Evolutionary conservation across 2,329 filamentous ascomycete genomes (phyloP).

Genomic region (Pseudogymnoascus sp.): DNA sequence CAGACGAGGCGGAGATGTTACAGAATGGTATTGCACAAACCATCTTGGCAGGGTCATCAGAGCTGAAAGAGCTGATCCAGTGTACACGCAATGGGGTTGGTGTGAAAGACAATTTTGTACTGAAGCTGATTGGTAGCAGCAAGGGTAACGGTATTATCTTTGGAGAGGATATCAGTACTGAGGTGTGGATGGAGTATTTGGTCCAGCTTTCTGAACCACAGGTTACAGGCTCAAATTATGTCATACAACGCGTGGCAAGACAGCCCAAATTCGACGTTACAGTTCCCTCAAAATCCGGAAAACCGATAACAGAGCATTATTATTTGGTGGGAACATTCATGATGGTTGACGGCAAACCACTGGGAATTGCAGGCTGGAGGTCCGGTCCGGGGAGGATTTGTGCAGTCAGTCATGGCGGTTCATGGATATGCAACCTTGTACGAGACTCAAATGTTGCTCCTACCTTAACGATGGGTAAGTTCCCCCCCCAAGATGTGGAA

Average conservation of each 20-base stretch:
- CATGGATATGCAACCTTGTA: conserved; percentile 13
- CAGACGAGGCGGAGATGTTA: conserved; percentile 17
- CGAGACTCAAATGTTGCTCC: background rate
- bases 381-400: conserved; percentile 20
- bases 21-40: conserved; percentile 20
- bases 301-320: conserved; percentile 11
- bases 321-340: conserved; percentile 24
- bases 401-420: conserved; percentile 16
- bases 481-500: background rate
- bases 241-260: conserved; percentile 12
- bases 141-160: conserved; percentile 12
- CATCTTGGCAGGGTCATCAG: conserved; percentile 22
- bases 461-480: background rate
- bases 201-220: conserved; percentile 13
- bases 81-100: background rate
- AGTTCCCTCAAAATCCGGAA: conserved; percentile 12
- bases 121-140: conserved; percentile 12
- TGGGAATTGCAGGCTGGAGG: conserved; percentile 24
- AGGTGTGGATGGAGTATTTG: conserved; percentile 21
- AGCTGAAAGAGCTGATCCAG: conserved; percentile 17
- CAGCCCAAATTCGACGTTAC: conserved; percentile 20
- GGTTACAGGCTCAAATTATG: conserved; percentile 17
- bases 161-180: conserved; percentile 8
- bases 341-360: conserved; percentile 19
- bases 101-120: conserved; percentile 19